Evolutionary conservation across 2,329 filamentous ascomycete species (phyloP), one percentile per base, ranked within the genome.

Genomic region (Nannizzia gypsea): DNA sequence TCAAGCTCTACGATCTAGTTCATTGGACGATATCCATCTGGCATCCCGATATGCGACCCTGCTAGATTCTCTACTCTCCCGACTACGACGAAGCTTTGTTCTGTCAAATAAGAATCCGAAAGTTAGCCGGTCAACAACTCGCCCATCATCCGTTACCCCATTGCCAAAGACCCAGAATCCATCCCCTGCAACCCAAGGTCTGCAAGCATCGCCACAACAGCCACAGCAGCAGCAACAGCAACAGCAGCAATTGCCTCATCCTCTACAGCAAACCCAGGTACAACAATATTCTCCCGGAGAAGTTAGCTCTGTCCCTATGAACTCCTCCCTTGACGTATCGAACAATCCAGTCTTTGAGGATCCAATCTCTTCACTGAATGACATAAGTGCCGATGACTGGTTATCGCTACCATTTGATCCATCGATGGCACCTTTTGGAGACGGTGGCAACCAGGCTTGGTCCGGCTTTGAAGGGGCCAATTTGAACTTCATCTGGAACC

Each of bases 21-120:
- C 77, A 0, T 65, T 80, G 1, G 78, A 81, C 58, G 78, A 81
- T 61, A 79, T 81, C 63, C 78, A 81, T 64, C 69, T 81, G 3
- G 78, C 77, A 8, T 77, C 76, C 2, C 72, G 78, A 22, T 81
- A 80, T 64, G 78, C 78, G 3, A 77, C 76, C 0, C 69, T 81
- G 1, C 68, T 81, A 9, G 78, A 80, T 22, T 69, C 73, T 60
- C 74, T 77, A 60, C 71, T 76, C 15, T 71, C 72, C n/a, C 72
- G 73, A 5, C 62, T 76, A 59, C 72, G 72, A 8, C 70, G 63
- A 9, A 66, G 73, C 58, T 66, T 76, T 36, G 63, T 74, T 3
- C 69, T 70, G 15, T 72, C 64, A 20, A 71, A 69, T 13, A 71
- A 68, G 31, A 61, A 58, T 8, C 46, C 63, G n/a, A 72, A 67